Evolutionary conservation across 169 alveolate genomes (phyloP).

Genomic region (Plasmodium chabaudi): DNA sequence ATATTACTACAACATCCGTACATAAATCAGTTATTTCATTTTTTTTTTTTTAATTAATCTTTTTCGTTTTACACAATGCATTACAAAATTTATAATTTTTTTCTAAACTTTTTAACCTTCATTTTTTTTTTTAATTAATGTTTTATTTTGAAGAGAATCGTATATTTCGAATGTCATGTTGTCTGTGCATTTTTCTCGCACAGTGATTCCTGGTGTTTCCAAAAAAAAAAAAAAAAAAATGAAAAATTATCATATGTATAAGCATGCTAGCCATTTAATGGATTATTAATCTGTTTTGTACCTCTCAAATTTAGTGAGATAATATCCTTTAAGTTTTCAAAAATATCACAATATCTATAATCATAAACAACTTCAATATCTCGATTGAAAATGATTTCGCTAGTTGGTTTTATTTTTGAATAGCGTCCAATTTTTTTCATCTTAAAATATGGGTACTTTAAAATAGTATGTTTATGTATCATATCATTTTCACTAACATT

Average conservation of each 20-base stretch:
- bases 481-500: constrained; percentile 73
- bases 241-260: neutral
- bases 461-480: constrained; percentile 45
- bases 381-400: constrained; percentile 15
- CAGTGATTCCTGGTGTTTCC: constrained; percentile 20
- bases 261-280: too few species aligned
- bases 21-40: neutral
- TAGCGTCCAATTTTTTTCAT: constrained; percentile 63
- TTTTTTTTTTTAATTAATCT: constrained; percentile 7
- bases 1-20: too few species aligned
- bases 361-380: constrained; percentile 57
- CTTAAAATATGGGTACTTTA: constrained; percentile 69
- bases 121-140: constrained; percentile 49
- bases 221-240: neutral
- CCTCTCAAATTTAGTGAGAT: constrained; percentile 44
- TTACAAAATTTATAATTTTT: neutral
- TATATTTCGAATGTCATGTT: constrained; percentile 48
- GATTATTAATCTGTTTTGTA: neutral
- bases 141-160: constrained; percentile 57
- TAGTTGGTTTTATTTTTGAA: constrained; percentile 10
- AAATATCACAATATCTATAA: constrained; percentile 11
- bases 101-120: constrained; percentile 42
- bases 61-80: neutral
- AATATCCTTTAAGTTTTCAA: constrained; percentile 46
- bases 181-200: constrained; percentile 61